Percentiles rank a stretch among this genome's conserved stretches.
These are phyloP conservation scores for Shiraia bambusicola DNA, from an alignment of 2,329 filamentous ascomycete genomes.

Conservation along the genomic window DNA sequence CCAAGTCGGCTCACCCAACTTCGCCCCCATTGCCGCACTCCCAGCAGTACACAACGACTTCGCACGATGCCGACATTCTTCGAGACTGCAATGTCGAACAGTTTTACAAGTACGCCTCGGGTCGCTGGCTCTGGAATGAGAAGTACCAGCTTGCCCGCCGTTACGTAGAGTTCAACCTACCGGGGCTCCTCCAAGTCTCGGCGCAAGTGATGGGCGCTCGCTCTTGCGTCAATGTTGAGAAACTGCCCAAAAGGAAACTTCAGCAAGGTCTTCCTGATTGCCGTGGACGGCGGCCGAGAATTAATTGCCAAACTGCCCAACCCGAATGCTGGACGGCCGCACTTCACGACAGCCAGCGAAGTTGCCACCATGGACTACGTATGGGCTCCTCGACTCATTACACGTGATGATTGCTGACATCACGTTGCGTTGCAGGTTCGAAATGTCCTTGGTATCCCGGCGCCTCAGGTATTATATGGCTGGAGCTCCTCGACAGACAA, in stretches of 20 bases:
- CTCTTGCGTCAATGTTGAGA: constrained; percentile 22
- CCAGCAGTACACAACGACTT: constrained; percentile 11
- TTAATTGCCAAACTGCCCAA: constrained; percentile 37
- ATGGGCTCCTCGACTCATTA: constrained; percentile 26
- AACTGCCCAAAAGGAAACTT: constrained; percentile 43
- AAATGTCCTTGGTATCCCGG: constrained; percentile 31
- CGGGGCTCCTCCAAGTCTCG: constrained; percentile 15
- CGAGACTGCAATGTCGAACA: constrained; percentile 52
- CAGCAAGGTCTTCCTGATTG: constrained; percentile 43
- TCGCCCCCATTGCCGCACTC: constrained; percentile 8
- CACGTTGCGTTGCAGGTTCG: constrained; percentile 22
- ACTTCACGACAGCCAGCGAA: constrained; percentile 37
- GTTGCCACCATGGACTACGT: constrained; percentile 41
- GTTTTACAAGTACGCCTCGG: constrained; percentile 19
- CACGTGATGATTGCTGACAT: constrained; percentile 20
- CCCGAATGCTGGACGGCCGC: constrained; percentile 33
- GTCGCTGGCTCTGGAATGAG: constrained; percentile 22
- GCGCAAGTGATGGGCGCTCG: constrained; percentile 16
- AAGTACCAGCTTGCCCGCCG: constrained; percentile 18
- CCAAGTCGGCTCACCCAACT: constrained; percentile 8
- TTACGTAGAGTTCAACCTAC: constrained; percentile 16
- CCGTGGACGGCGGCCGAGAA: constrained; percentile 30
- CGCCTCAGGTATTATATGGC: constrained; percentile 31
- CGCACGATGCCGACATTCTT: constrained; percentile 9
- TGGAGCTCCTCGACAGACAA: constrained; percentile 30